Conservation (phyloP, 441 rosid genomes). For the Macaranga tanarius region DNA sequence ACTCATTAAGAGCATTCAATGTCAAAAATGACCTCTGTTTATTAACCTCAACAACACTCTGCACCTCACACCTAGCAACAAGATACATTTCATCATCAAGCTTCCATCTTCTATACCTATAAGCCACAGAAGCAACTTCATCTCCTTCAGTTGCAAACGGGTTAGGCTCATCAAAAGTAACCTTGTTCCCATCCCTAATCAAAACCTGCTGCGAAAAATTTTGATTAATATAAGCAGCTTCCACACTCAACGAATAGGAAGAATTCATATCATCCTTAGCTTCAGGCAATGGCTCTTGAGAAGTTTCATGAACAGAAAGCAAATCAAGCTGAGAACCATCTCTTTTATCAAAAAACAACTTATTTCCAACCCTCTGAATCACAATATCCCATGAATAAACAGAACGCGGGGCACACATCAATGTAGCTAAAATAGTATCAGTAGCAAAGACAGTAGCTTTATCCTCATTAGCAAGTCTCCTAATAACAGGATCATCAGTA, state of each 20-base stretch:
- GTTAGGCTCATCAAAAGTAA: conserved; percentile 69
- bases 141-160: conserved; percentile 89
- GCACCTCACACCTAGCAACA: conserved; percentile 84
- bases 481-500: conserved; percentile 83
- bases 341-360: conserved; percentile 77
- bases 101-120: conserved; percentile 89
- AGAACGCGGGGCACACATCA: conserved; percentile 84
- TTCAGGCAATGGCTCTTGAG: conserved; percentile 87
- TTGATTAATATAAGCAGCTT: conserved; percentile 87
- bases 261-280: conserved; percentile 90
- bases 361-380: conserved; percentile 79
- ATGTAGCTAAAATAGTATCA: conserved; percentile 69
- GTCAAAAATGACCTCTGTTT: conserved; percentile 74
- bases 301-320: conserved; percentile 80
- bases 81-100: conserved; percentile 73
- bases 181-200: conserved; percentile 78
- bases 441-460: conserved; percentile 87
- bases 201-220: conserved; percentile 86
- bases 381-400: conserved; percentile 95
- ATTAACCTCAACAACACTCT: conserved; percentile 74
- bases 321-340: conserved; percentile 87
- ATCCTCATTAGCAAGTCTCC: conserved; percentile 80
- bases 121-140: conserved; percentile 86
- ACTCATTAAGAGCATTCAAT: conserved; percentile 85
- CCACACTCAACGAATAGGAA: conserved; percentile 71